Conservation (phyloP, 208 protist genomes). For the Leishmania arabica region DNA sequence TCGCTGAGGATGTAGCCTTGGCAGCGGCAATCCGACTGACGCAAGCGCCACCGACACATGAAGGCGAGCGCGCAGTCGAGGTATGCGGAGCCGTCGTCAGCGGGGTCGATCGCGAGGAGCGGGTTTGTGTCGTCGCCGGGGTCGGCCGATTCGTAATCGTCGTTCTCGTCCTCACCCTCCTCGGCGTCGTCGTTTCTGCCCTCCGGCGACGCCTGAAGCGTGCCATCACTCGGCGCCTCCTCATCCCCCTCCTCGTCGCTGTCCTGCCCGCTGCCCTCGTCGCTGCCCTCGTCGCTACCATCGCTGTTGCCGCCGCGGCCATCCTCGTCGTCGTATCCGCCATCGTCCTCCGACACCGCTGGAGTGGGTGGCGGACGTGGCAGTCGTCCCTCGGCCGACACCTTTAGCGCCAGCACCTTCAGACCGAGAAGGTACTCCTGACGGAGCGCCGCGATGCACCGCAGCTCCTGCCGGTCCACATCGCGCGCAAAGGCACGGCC, state of each 20-base stretch:
- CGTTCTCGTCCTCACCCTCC: slow-evolving; percentile 29
- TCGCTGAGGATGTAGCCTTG: slow-evolving; percentile 92
- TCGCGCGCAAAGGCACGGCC: slow-evolving; percentile 34
- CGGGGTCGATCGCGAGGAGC: slow-evolving; percentile 2
- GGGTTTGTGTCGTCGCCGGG: background rate
- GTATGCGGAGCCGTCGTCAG: slow-evolving; percentile 36
- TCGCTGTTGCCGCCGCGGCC: background rate
- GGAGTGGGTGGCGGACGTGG: slow-evolving; percentile 35
- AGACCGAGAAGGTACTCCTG: slow-evolving; percentile 67
- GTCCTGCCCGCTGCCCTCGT: slow-evolving; percentile 15
- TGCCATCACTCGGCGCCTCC: slow-evolving; percentile 16
- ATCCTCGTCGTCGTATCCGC: slow-evolving; percentile 18
- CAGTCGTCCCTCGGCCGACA: slow-evolving; percentile 48
- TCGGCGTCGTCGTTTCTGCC: background rate
- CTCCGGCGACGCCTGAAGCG: background rate
- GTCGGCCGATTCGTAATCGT: slow-evolving; percentile 4
- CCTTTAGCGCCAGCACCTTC: slow-evolving; percentile 50
- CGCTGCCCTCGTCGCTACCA: slow-evolving; percentile 10
- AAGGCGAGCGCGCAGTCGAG: slow-evolving; percentile 77
- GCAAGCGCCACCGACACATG: slow-evolving; percentile 88
- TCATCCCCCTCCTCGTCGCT: slow-evolving; percentile 8
- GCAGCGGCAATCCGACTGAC: slow-evolving; percentile 76
- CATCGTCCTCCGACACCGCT: slow-evolving; percentile 49
- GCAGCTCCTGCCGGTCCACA: slow-evolving; percentile 48
- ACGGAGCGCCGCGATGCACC: slow-evolving; percentile 58